Conservation (phyloP, 495 filamentous ascomycete genomes). For the Evansstolkia leycettana region DNA sequence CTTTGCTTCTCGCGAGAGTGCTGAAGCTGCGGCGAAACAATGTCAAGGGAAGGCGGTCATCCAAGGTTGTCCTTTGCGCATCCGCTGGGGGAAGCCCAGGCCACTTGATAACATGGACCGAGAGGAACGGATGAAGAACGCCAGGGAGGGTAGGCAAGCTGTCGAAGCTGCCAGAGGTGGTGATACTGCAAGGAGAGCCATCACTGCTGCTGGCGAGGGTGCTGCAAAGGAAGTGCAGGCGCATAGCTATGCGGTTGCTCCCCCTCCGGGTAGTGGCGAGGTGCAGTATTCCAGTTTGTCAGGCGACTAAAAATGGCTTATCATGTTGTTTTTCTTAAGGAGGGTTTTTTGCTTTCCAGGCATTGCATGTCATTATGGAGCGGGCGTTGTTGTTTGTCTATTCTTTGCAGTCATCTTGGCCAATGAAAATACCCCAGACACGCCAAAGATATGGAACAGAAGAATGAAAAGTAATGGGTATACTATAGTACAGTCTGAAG, state of each 20-base stretch:
- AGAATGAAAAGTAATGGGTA: constrained; percentile 28
- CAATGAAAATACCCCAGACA: constrained; percentile 19
- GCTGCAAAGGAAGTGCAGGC: constrained; percentile 32
- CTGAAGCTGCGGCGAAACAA: constrained; percentile 70
- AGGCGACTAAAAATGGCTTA: constrained; percentile 49
- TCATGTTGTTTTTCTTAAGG: constrained; percentile 2
- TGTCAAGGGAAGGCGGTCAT: constrained; percentile 82
- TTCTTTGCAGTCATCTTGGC: constrained; percentile 30
- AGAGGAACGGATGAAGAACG: constrained; percentile 63
- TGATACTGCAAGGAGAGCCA: constrained; percentile 18
- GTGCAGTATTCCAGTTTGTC: constrained; percentile 76
- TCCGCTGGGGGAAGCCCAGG: constrained; percentile 88
- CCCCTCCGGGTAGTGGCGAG: constrained; percentile 73
- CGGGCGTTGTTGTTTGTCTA: constrained; percentile 26
- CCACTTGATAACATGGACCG: constrained; percentile 80
- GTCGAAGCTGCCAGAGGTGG: constrained; percentile 20
- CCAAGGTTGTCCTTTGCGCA: constrained; percentile 69
- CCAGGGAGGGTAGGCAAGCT: constrained; percentile 57
- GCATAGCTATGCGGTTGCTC: constrained; percentile 44
- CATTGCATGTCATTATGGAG: constrained; percentile 22
- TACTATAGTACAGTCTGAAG: constrained; percentile 35
- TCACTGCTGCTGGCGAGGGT: constrained; percentile 18
- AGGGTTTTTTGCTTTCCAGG: constrained; percentile 7
- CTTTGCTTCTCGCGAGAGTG: constrained; percentile 67
- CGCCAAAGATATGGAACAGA: constrained; percentile 15